Evolutionary conservation across 805 yeast genomes (phyloP).

Genomic region (Yarrowia sp.): DNA sequence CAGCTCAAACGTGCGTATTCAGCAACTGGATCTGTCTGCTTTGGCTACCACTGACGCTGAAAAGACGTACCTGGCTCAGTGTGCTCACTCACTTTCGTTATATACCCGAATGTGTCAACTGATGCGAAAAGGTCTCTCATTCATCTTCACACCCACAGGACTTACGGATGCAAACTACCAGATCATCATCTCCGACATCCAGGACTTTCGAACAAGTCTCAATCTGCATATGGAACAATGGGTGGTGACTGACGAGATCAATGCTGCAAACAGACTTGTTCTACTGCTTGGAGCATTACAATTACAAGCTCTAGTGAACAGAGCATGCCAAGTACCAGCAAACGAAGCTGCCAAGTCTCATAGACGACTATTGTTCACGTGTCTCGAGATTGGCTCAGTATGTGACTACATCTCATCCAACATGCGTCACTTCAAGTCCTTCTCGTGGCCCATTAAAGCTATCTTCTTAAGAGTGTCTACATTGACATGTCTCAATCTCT

Average conservation of each 20-base stretch:
- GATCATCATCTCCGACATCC: conserved; percentile 9
- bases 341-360: conserved; percentile 8
- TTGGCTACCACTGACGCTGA: conserved; percentile 19
- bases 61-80: conserved; percentile 15
- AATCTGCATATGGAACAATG: conserved; percentile 28
- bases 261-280: conserved; percentile 15
- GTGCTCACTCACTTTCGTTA: conserved; percentile 14
- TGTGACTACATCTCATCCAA: conserved; percentile 27
- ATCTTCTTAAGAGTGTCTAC: conserved; percentile 17
- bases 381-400: conserved; percentile 14
- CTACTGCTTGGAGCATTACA: conserved; percentile 15
- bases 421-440: conserved; percentile 35
- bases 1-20: conserved; percentile 10
- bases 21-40: conserved; percentile 12
- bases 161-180: conserved; percentile 10
- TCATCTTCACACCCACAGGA: conserved; percentile 11
- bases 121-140: conserved; percentile 18
- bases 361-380: conserved; percentile 10
- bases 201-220: conserved; percentile 16
- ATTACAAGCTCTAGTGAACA: neutral
- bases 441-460: conserved; percentile 31
- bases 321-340: conserved; percentile 19
- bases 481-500: conserved; percentile 14
- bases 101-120: conserved; percentile 3
- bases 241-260: conserved; percentile 29